Base-by-base conservation (phyloP, 2,329 filamentous ascomycete species). In the Fusarium sambucinum region DNA sequence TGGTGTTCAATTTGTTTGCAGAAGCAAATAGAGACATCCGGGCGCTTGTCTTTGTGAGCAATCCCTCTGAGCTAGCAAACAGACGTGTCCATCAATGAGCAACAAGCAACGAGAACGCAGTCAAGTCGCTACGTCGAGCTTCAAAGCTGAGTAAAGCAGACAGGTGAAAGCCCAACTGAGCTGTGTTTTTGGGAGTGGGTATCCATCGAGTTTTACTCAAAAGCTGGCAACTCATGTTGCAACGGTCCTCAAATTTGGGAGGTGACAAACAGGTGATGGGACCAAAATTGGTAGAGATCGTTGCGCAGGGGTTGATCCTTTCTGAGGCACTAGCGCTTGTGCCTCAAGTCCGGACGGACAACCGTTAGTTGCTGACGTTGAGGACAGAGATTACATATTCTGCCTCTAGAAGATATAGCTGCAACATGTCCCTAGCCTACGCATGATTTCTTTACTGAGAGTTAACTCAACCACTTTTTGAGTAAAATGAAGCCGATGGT, bases 251-350 rank as follows among this genome's bases (percentile, higher is more conserved):
- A 46, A 35, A 46, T 44, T 46, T 60, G 40, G 59, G 52, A 35
- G 32, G 38, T 32, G 14, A 61, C 21, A 46, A 60, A 30, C 29
- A 45, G 42, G 21, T 33, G 37, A 50, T 40, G 27, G 19, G 16
- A 32, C 59, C 41, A 48, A 35, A 57, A 50, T 63, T 56, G 23
- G 59, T 25, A 63, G 57, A 47, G 42, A 48, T 57, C 50, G 32
- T 41, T 63, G 32, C 16, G 10, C 32, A 48, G 29, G 50, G 59
- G 37, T 56, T 30, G n/a, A 46, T 30, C 11, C 32, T 40, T 35
- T 33, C 38, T 47, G 59, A 63, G 27, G 58, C 42, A 54, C 21
- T 63, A 63, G 59, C 12, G 59, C 59, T 63, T 57, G 57, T 35
- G 32, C 23, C 12, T 16, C 4, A 4, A 19, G 17, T 19, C 23